A percentile compares a stretch with the other conserved stretches of the same genome.
Evolutionary conservation across 495 filamentous ascomycete genomes (phyloP).

Genomic region (Rusavskia elegans): DNA sequence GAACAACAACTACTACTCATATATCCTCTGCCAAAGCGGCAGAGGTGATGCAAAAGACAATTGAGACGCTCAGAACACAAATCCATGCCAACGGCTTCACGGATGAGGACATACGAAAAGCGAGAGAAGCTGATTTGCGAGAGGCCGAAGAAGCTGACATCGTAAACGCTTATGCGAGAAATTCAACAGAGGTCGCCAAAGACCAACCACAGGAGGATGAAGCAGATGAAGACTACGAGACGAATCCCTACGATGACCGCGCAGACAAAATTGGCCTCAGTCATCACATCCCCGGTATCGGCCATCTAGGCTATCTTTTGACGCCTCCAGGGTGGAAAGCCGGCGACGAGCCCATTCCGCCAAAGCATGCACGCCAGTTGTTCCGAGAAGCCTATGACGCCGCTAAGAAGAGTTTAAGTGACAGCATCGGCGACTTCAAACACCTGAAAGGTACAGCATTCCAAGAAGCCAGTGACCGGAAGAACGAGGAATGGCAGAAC

Average conservation of each 20-base stretch:
- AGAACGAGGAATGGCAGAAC: conserved; percentile 1
- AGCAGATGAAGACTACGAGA: too few relatives aligned
- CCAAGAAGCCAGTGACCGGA: not conserved
- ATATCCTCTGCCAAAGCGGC: not conserved
- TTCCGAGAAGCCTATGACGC: not conserved
- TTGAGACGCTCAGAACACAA: not conserved
- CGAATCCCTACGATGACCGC: conserved; percentile 4
- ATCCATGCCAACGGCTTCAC: not conserved
- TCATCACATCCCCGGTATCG: conserved; percentile 4
- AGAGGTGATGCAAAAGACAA: not conserved
- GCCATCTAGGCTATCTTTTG: conserved; percentile 3
- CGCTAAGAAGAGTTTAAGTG: not conserved
- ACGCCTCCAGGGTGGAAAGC: conserved; percentile 7
- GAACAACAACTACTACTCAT: not conserved
- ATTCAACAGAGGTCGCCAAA: too few relatives aligned
- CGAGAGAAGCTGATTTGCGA: too few relatives aligned
- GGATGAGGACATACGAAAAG: too few relatives aligned
- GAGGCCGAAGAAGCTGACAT: too few relatives aligned
- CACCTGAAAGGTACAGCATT: not conserved
- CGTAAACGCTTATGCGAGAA: too few relatives aligned
- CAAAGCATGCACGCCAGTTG: not conserved
- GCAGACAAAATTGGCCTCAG: conserved; percentile 9
- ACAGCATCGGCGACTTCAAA: not conserved
- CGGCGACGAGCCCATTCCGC: conserved; percentile 8
- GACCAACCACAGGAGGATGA: too few relatives aligned